phyloP scores from a whole-genome alignment of 2,329 filamentous ascomycete genomes.

The Nigrograna mackinnonii region DNA sequence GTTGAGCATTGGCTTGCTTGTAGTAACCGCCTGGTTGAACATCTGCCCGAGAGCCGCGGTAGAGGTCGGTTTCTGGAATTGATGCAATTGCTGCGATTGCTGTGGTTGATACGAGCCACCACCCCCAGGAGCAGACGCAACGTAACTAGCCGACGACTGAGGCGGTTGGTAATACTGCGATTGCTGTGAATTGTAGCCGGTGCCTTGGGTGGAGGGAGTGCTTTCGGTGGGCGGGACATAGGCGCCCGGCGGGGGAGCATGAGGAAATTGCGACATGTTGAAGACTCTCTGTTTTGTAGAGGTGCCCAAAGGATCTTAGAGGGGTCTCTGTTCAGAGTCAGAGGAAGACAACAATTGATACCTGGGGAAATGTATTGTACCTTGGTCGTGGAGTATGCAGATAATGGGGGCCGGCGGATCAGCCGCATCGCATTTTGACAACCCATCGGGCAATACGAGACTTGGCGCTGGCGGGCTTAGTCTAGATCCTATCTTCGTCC shows the following conservation, averaged over 20 bases:
- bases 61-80: constrained; percentile 18
- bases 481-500: no score
- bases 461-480: no score
- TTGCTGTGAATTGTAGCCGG: constrained; percentile 20
- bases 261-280: constrained; percentile 37
- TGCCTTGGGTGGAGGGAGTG: constrained; percentile 12
- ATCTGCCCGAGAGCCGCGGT: constrained; percentile 30
- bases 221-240: constrained; percentile 26
- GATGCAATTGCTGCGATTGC: constrained; percentile 1
- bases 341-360: no score
- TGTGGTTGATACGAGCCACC: constrained; percentile 9
- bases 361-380: no score
- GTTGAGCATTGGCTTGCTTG: constrained; percentile 39
- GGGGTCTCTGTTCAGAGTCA: no score
- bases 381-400: no score
- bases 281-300: no score
- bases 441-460: no score
- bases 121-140: constrained; percentile 16
- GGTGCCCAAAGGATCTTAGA: no score
- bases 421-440: no score
- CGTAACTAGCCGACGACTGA: constrained; percentile 12
- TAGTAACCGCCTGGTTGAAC: constrained; percentile 39
- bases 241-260: constrained; percentile 26
- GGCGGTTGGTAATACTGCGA: constrained; percentile 13
- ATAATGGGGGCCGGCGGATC: no score